Conservation (phyloP, 345 rosid species). For the Xanthoceras sorbifolium region DNA sequence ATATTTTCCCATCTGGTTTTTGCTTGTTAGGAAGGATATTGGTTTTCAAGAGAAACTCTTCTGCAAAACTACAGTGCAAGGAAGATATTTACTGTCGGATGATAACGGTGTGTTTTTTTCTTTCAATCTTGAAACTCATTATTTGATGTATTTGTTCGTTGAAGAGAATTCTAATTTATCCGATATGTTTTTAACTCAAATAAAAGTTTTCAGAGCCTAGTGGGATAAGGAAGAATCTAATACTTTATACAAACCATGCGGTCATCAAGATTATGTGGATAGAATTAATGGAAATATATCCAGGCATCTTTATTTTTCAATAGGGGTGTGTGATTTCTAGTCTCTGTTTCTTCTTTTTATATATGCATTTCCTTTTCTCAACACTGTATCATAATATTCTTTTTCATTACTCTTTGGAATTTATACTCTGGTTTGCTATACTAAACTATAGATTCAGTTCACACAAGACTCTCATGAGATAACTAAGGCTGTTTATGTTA, state of each 20-base stretch:
- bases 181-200: too few species aligned
- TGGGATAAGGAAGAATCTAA: neutral
- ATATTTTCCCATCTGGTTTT: constrained; percentile 11
- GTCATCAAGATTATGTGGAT: neutral
- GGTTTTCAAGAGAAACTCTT: constrained; percentile 48
- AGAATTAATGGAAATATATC: neutral
- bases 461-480: neutral
- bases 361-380: too few species aligned
- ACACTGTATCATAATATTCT: too few species aligned
- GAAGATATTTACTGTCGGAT: constrained; percentile 82
- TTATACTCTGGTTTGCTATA: neutral
- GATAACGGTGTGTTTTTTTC: constrained; percentile 55
- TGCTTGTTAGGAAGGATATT: constrained; percentile 54
- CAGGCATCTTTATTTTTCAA: neutral
- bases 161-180: neutral
- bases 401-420: neutral
- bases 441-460: neutral
- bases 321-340: neutral
- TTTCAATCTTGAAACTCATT: neutral
- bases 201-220: neutral
- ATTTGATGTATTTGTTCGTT: neutral
- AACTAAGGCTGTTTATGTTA: neutral
- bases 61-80: constrained; percentile 85
- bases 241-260: neutral
- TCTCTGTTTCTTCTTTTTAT: neutral